Base-by-base conservation (phyloP, 1,284 basidiomycete species). In the Austroboletus novae-zelandiae region DNA sequence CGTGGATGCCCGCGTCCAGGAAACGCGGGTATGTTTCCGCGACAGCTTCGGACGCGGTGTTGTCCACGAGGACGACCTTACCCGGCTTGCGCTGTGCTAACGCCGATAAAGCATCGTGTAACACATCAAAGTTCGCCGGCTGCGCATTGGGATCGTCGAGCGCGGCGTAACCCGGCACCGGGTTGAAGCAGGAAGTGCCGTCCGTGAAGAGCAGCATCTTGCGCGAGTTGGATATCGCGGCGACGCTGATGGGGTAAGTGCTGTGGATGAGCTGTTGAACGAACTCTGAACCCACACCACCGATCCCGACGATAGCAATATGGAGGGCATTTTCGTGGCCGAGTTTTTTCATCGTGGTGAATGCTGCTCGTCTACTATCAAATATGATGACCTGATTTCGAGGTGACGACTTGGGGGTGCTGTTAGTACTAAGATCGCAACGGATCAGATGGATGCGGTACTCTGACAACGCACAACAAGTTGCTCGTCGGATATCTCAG, bases 51-150 rank as follows among this genome's bases (percentile, higher is more conserved):
- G 90, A 88, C 1, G 94, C 91, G 0, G 97, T 98, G 69, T 95
- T 97, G 72, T 99, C 96, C 52, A 99, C 89, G 18, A 99, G 70
- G 4, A 91, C 86, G 30, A 90, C 86, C 48, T 80, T 81, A 45
- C 74, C 63, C 5, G 72, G 73, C 17, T 43, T 51, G 30, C 58
- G 65, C 43, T 57, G 61, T 23, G 68, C 73, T n/a, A 74, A 59
- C 27, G 45, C 54, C 13, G 60, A 59, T 18, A 77, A 67, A 44
- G 50, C 48, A 4, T 34, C 47, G 71, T 75, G 53, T 78, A 75
- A 23, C 71, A 71, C 49, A 67, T 73, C 41, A 64, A 71, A 45
- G 78, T 76, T 46, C 80, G 68, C 54, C 4, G 43, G 36, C 73
- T 73, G 57, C 75, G 74, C 36, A 72, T 67, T 29, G 65, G 70